A percentile compares a stretch with the other conserved stretches of the same genome.
phyloP scores from a whole-genome alignment of 148 eudicot species.

The Fagopyrum esculentum region DNA sequence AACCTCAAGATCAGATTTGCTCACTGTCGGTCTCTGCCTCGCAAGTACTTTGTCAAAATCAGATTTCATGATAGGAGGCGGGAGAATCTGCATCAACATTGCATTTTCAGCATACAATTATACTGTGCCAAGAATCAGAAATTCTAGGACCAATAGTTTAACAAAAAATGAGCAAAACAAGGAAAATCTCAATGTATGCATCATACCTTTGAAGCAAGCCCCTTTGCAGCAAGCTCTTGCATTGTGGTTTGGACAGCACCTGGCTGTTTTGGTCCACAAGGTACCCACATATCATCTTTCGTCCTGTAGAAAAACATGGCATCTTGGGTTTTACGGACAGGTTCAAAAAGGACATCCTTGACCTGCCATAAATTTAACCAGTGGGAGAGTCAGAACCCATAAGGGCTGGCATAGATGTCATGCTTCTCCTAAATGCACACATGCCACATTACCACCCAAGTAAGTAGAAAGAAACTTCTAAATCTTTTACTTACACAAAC shows the following conservation, averaged over 20 bases:
- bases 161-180: neutral
- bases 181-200: neutral
- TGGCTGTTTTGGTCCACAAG: slow-evolving; percentile 89
- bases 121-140: neutral
- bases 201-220: slow-evolving; percentile 77
- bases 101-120: neutral
- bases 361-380: slow-evolving; percentile 34
- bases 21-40: slow-evolving; percentile 90
- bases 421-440: neutral
- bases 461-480: neutral
- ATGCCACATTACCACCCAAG: neutral
- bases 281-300: slow-evolving; percentile 57
- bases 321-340: slow-evolving; percentile 97
- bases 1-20: slow-evolving; percentile 86
- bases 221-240: slow-evolving; percentile 87
- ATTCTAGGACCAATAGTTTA: neutral
- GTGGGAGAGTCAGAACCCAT: neutral
- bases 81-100: slow-evolving; percentile 55
- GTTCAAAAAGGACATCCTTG: slow-evolving; percentile 93
- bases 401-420: neutral
- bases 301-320: slow-evolving; percentile 73
- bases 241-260: slow-evolving; percentile 82
- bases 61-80: slow-evolving; percentile 72
- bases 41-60: slow-evolving; percentile 94
- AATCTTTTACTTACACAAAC: slow-evolving; percentile 76